These are phyloP conservation scores for Symbiotaphrina buchneri DNA, from an alignment of 495 filamentous ascomycete genomes.

Conservation along the genomic window DNA sequence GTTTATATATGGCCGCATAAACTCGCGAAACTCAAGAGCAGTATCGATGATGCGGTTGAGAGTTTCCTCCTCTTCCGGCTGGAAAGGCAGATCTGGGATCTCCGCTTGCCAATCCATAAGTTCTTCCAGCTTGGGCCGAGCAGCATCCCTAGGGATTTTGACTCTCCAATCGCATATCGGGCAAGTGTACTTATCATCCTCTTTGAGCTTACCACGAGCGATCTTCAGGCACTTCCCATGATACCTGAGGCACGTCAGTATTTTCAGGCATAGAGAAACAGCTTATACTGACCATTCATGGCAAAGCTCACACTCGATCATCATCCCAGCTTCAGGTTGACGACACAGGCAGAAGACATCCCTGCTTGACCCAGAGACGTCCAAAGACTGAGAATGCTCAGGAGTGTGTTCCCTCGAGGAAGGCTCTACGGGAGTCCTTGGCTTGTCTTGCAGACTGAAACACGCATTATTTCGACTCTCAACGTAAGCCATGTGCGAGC, in stretches of 20 bases:
- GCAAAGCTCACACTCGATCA: constrained; percentile 97
- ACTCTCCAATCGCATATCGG: constrained; percentile 95
- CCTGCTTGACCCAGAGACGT: constrained; percentile 9
- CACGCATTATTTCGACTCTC: constrained; percentile 70
- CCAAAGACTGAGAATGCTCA: constrained; percentile 7
- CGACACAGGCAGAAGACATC: constrained; percentile 98
- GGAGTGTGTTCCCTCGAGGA: constrained; percentile 70
- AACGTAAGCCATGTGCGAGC: constrained; percentile 85
- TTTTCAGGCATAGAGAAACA: background rate
- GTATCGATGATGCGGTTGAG: constrained; percentile 66
- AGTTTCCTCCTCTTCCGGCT: constrained; percentile 81
- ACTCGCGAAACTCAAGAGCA: constrained; percentile 64
- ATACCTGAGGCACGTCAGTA: constrained; percentile 36
- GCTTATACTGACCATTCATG: constrained; percentile 63
- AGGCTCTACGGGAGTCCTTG: constrained; percentile 76
- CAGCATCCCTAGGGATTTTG: constrained; percentile 96
- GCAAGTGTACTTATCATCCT: constrained; percentile 95
- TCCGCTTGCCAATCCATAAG: constrained; percentile 74
- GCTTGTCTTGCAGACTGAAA: constrained; percentile 82
- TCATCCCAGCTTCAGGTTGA: constrained; percentile 83
- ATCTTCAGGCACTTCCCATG: constrained; percentile 98
- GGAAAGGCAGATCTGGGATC: constrained; percentile 66
- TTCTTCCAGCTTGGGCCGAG: constrained; percentile 87
- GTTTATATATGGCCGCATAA: constrained; percentile 61
- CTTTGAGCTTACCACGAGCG: constrained; percentile 88